Evolutionary conservation across 2,329 filamentous ascomycete species (phyloP).

Genomic region (Calonectria honghensis): DNA sequence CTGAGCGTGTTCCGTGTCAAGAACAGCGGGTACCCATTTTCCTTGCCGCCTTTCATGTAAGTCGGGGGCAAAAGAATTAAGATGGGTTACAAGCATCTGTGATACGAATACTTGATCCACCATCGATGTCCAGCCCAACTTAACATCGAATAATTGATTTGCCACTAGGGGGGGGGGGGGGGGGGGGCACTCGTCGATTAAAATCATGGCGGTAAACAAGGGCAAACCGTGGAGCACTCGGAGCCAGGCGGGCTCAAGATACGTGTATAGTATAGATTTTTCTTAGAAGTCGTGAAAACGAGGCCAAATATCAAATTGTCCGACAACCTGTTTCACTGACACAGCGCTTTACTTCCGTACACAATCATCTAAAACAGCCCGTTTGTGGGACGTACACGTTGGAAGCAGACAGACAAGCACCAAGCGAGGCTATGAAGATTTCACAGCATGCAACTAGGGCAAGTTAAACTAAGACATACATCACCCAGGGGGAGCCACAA

Average conservation of each 20-base stretch:
- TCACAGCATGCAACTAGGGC: not conserved
- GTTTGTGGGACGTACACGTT: not conserved
- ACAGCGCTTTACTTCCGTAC: not conserved
- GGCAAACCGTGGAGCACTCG: not conserved
- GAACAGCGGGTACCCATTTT: conserved; percentile 96
- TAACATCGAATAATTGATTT: too few relatives aligned
- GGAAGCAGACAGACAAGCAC: not conserved
- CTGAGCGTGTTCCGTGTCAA: conserved; percentile 95
- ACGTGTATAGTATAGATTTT: conserved; percentile 35
- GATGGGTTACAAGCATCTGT: not conserved
- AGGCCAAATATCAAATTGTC: conserved; percentile 7
- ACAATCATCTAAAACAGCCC: not conserved
- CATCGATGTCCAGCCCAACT: not conserved
- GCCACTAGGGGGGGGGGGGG: too few relatives aligned
- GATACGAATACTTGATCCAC: not conserved
- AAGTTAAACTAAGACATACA: not conserved
- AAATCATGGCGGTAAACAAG: not conserved
- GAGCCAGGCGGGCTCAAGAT: not conserved
- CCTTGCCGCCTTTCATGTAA: conserved; percentile 89
- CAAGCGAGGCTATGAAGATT: not conserved
- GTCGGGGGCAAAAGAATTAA: not conserved
- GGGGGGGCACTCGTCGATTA: too few relatives aligned
- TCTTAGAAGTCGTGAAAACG: not conserved
- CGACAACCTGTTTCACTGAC: not conserved
- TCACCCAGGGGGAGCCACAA: not conserved